phyloP scores from a whole-genome alignment of 306 rosid species.

The Benincasa hispida region DNA sequence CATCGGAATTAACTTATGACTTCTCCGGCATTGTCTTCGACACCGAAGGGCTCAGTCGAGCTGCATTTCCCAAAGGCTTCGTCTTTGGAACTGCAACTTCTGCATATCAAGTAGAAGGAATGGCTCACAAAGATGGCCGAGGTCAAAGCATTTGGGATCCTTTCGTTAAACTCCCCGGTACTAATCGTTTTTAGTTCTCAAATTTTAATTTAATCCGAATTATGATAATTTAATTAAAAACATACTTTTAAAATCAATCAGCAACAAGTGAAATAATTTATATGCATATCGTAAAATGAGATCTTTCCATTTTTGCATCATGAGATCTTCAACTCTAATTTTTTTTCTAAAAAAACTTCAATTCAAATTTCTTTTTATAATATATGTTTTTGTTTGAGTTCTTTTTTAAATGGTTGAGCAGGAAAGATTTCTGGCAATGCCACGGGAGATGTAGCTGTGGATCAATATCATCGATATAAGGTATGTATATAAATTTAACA shows the following conservation, averaged over 20 bases:
- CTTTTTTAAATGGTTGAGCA: neutral
- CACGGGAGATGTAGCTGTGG: slow-evolving; percentile 15
- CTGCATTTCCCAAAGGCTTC: neutral
- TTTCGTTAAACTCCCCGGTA: neutral
- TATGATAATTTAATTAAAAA: neutral
- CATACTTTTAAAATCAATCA: too few species aligned
- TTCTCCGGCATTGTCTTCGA: neutral
- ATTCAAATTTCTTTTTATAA: too few species aligned
- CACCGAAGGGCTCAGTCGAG: neutral
- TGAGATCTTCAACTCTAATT: too few species aligned
- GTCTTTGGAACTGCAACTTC: slow-evolving; percentile 1
- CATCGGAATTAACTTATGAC: neutral
- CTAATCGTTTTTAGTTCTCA: neutral
- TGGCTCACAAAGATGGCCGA: neutral
- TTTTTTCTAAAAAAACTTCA: too few species aligned
- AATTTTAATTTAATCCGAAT: neutral
- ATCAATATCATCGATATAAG: slow-evolving; percentile 19
- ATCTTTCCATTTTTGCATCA: too few species aligned
- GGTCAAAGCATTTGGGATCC: slow-evolving; percentile 8
- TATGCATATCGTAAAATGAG: too few species aligned
- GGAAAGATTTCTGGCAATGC: neutral
- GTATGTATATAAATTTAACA: neutral
- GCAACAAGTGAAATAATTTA: too few species aligned
- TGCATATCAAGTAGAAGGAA: slow-evolving; percentile 7
- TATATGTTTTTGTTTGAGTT: too few species aligned